Evolutionary conservation across 495 filamentous ascomycete genomes (phyloP).

Genomic region (Trichoderma asperelloides): DNA sequence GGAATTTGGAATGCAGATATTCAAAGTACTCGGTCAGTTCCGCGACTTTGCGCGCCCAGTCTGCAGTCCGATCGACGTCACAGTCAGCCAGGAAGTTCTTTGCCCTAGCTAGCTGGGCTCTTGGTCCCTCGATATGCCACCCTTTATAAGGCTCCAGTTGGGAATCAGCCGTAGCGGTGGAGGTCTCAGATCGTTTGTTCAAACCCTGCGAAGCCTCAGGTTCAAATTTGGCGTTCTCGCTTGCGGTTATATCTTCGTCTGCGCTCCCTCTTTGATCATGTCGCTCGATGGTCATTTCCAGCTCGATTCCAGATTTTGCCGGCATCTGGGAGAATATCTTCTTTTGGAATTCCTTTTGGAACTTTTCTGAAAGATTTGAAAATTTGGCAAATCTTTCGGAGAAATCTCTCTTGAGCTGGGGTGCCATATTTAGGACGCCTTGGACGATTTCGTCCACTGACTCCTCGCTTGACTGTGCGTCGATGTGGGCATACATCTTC

Average conservation of each 20-base stretch:
- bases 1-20: slow-evolving; percentile 19
- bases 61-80: slow-evolving; percentile 21
- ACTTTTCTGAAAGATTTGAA: background rate
- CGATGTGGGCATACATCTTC: background rate
- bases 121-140: slow-evolving; percentile 7
- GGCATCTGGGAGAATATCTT: background rate
- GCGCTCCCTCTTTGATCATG: background rate
- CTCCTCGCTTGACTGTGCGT: background rate
- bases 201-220: background rate
- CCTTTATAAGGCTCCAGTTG: slow-evolving; percentile 4
- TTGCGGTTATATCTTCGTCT: background rate
- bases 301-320: background rate
- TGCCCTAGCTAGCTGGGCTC: slow-evolving; percentile 17
- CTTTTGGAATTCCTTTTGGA: background rate
- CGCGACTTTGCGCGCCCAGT: slow-evolving; percentile 18
- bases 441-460: background rate
- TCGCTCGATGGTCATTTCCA: background rate
- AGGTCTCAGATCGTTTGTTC: background rate
- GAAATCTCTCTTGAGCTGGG: background rate
- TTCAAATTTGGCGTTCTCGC: background rate
- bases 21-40: slow-evolving; percentile 19
- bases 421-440: background rate
- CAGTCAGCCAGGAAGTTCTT: slow-evolving; percentile 25
- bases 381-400: background rate
- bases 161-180: background rate